Base-by-base conservation (phyloP, 2,329 filamentous ascomycete species). In the Triangularia setosa region DNA sequence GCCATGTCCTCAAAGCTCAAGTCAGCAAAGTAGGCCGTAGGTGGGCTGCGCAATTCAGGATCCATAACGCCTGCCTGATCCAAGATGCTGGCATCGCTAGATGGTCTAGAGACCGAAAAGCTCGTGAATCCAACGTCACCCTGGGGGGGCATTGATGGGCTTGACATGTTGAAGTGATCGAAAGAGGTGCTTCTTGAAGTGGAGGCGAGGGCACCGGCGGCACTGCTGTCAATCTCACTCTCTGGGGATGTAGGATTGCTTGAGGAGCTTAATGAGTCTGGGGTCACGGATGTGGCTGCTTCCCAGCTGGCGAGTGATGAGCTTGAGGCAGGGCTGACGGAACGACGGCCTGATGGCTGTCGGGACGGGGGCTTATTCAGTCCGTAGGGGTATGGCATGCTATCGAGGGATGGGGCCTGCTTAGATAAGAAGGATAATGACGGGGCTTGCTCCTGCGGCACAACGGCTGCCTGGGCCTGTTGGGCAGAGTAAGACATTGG, bases 311-410 rank as follows among this genome's bases (percentile, higher is more conserved):
- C 7, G 21, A n/a, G n/a, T 18, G 40, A 48, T 4, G n/a, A 18
- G 40, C n/a, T 48, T 4, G 40, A 48, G 9, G 40, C 40, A 4
- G 40, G 40, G 18, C 40, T 48, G 18, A 48, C 21, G 4, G 40
- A 48, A n/a, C 40, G 40, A 48, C 40, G 40, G 8, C 6, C 21
- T 14, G 16, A 6, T 5, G 16, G 16, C 11, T 44, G 35, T 14
- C 30, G 30, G 14, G 33, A 14, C 16, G 35, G 2, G 33, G 9
- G 3, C 33, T 18, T 14, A 18, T 40, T 12, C n/a, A 9, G 80
- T 27, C 83, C 80, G 72, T 89, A 48, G 2, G n/a, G 18, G 7
- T 48, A 48, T 6, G 7, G n/a, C 40, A 48, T 21, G 12, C 6
- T 21, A 5, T 23, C 40, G 7, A 21, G n/a, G 1, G n/a, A 9